Evolutionary conservation across 2,329 filamentous ascomycete genomes (phyloP).

Genomic region (Podosphaera aphanis): DNA sequence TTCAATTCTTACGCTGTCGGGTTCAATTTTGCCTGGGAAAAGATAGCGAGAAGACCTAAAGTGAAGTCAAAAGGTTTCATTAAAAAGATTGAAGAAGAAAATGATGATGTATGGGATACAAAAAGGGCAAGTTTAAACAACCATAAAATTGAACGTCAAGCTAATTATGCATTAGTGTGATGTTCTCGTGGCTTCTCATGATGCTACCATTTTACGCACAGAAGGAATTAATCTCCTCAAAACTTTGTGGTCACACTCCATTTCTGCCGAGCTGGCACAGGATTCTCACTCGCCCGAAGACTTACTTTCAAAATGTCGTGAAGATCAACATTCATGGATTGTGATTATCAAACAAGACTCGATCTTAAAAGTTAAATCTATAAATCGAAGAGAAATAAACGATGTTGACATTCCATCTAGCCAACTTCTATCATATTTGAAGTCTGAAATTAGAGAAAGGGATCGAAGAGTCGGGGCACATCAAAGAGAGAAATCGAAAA

Average conservation of each 20-base stretch:
- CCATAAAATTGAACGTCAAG: neutral
- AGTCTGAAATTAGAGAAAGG: constrained; percentile 58
- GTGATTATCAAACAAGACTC: constrained; percentile 64
- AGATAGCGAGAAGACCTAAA: constrained; percentile 29
- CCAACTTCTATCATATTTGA: constrained; percentile 60
- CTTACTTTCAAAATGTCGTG: constrained; percentile 49
- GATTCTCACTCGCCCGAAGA: constrained; percentile 63
- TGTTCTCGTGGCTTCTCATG: constrained; percentile 73
- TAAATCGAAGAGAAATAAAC: constrained; percentile 48
- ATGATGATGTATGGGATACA: constrained; percentile 32
- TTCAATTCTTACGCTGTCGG: constrained; percentile 65
- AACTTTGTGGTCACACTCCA: constrained; percentile 58
- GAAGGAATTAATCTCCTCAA: constrained; percentile 56
- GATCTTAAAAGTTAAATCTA: constrained; percentile 56
- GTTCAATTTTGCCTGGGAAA: constrained; percentile 76
- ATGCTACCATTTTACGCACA: constrained; percentile 49
- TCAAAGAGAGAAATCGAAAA: constrained; percentile 18
- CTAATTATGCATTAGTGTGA: constrained; percentile 38
- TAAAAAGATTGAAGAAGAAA: constrained; percentile 47
- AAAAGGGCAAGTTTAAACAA: constrained; percentile 32
- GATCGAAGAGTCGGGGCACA: constrained; percentile 35
- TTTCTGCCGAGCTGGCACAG: constrained; percentile 69
- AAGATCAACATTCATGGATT: constrained; percentile 65
- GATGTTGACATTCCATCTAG: constrained; percentile 53
- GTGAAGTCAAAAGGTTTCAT: constrained; percentile 31